Percentiles rank a stretch among this genome's conserved stretches.
These are phyloP conservation scores for Salix brachista DNA, from an alignment of 345 rosid species.

Conservation along the genomic window DNA sequence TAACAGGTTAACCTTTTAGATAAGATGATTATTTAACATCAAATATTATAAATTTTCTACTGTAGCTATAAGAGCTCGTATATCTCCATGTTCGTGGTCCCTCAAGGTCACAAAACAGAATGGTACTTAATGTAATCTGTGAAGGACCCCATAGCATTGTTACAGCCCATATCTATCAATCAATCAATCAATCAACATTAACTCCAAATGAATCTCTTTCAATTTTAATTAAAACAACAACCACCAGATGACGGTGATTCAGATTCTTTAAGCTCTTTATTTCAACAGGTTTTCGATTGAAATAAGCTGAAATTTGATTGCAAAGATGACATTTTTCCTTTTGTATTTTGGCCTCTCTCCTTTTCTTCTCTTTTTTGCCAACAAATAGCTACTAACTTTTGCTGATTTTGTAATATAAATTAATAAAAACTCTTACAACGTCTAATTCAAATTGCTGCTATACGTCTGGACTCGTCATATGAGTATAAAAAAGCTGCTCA, in stretches of 20 bases:
- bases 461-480: too few species aligned
- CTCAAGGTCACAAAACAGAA: conserved; percentile 2
- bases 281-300: neutral
- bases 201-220: conserved; percentile 34
- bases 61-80: neutral
- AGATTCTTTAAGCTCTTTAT: neutral
- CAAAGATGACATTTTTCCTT: neutral
- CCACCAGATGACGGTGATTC: neutral
- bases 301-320: too few species aligned
- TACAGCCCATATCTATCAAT: conserved; percentile 11
- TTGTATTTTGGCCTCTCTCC: neutral
- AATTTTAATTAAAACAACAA: neutral
- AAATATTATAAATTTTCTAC: neutral
- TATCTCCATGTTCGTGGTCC: conserved; percentile 9
- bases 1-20: rapidly evolving
- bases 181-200: conserved; percentile 3
- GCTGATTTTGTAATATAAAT: too few species aligned
- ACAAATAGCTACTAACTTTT: too few species aligned
- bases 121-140: conserved; percentile 9
- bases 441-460: too few species aligned
- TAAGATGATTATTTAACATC: rapidly evolving
- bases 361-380: neutral
- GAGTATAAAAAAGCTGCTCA: too few species aligned
- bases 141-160: conserved; percentile 10
- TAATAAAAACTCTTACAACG: too few species aligned